Conservation (phyloP, 768 basidiomycete species). For the Lentinula edodes region DNA sequence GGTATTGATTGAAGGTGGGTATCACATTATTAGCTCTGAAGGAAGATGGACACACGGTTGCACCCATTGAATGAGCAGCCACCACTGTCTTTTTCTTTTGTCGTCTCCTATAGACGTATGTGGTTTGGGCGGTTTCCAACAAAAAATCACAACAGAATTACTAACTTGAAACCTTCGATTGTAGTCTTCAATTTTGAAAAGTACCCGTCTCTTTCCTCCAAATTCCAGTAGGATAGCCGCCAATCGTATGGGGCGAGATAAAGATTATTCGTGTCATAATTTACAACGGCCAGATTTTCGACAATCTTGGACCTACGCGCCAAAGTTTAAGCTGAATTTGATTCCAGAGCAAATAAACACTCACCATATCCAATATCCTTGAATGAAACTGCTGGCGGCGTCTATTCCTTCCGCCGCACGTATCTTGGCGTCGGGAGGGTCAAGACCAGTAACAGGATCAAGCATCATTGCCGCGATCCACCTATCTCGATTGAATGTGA, state of each 20-base stretch:
- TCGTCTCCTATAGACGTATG: slow-evolving; percentile 39
- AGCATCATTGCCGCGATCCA: slow-evolving; percentile 92
- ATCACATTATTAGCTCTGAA: not conserved
- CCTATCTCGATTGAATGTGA: slow-evolving; percentile 74
- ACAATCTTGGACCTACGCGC: slow-evolving; percentile 77
- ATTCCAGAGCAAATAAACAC: slow-evolving; percentile 7
- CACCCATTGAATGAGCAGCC: slow-evolving; percentile 84
- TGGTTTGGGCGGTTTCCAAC: not conserved
- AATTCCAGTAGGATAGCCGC: slow-evolving; percentile 80
- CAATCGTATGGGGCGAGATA: slow-evolving; percentile 87
- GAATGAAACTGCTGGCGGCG: slow-evolving; percentile 80
- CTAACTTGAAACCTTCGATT: slow-evolving; percentile 76
- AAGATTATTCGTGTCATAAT: slow-evolving; percentile 89
- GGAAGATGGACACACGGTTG: slow-evolving; percentile 44
- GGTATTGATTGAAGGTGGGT: not conserved
- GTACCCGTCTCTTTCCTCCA: slow-evolving; percentile 83
- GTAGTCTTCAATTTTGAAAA: slow-evolving; percentile 77
- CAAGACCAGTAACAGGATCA: slow-evolving; percentile 87
- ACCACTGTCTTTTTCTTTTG: slow-evolving; percentile 79
- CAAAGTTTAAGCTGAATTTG: not conserved
- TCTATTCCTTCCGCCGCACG: slow-evolving; percentile 90
- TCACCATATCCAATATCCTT: slow-evolving; percentile 94
- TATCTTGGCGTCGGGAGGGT: slow-evolving; percentile 80
- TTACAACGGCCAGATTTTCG: slow-evolving; percentile 88
- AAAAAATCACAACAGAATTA: slow-evolving; percentile 2